A percentile compares a stretch with the other conserved stretches of the same genome.
These are phyloP conservation scores for Retiboletus fuscus DNA, from an alignment of 1,284 basidiomycete genomes.

Conservation along the genomic window DNA sequence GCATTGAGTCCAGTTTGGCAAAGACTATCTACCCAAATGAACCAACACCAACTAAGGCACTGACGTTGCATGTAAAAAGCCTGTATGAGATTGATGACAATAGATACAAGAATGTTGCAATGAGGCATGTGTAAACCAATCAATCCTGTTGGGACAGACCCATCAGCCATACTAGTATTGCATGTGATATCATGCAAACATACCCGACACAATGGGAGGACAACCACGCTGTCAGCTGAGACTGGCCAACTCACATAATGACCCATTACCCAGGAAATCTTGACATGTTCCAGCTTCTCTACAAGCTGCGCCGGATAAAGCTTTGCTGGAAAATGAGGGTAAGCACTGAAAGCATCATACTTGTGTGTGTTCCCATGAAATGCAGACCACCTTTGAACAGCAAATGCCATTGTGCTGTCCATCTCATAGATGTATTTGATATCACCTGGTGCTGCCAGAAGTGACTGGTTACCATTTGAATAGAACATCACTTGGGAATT, in stretches of 20 bases:
- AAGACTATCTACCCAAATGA: no score
- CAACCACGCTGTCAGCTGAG: not conserved
- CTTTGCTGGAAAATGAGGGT: conserved; percentile 1
- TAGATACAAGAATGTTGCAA: no score
- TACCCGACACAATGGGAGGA: conserved; percentile 1
- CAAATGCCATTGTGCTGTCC: not conserved
- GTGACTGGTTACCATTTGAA: not conserved
- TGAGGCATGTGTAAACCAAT: no score
- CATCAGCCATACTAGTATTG: no score
- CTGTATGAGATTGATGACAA: no score
- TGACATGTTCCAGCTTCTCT: conserved; percentile 2
- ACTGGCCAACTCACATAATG: not conserved
- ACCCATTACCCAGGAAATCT: not conserved
- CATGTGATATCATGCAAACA: no score
- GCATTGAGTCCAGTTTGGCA: no score
- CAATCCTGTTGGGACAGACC: no score
- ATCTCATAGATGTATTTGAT: not conserved
- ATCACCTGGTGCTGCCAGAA: not conserved
- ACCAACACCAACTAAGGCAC: no score
- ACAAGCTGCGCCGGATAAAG: not conserved
- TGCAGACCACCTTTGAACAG: not conserved
- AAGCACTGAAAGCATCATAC: not conserved
- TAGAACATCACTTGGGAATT: conserved; percentile 23
- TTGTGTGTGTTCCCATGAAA: not conserved
- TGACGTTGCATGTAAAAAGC: no score